Percentiles rank a stretch among this genome's conserved stretches.
These are phyloP conservation scores for Arthrobotrys sinensis DNA, from an alignment of 2,329 filamentous ascomycete species.

Conservation along the genomic window DNA sequence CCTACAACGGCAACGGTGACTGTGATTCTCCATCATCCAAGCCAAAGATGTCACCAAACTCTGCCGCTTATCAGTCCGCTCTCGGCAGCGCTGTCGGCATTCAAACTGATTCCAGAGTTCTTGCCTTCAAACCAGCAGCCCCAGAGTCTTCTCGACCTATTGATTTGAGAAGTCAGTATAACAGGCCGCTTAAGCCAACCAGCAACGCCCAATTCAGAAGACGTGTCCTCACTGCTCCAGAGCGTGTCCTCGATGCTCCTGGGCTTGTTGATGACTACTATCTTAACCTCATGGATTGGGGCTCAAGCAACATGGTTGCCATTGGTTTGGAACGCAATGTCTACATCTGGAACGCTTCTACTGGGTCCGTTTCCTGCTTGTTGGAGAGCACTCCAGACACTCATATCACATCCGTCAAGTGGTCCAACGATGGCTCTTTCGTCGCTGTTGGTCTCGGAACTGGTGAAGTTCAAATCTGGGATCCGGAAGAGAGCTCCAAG, in stretches of 20 bases:
- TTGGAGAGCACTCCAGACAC: constrained; percentile 91
- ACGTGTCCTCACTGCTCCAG: constrained; percentile 92
- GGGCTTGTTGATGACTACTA: constrained; percentile 99
- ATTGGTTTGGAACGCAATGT: constrained; percentile 97
- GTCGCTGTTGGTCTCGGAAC: constrained; percentile 94
- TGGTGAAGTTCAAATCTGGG: constrained; percentile 99
- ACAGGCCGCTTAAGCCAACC: constrained; percentile 88
- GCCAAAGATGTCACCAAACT: constrained; percentile 65
- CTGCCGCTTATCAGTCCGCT: constrained; percentile 91
- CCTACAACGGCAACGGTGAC: constrained; percentile 74
- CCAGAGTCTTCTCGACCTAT: constrained; percentile 98
- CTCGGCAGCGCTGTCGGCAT: constrained; percentile 93
- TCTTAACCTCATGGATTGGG: constrained; percentile 98
- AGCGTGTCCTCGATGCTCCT: constrained; percentile 95
- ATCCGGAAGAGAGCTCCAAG: constrained; percentile 93
- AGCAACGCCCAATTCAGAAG: constrained; percentile 85
- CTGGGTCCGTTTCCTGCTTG: constrained; percentile 88
- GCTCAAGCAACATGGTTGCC: constrained; percentile 95
- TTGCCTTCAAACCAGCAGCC: constrained; percentile 98
- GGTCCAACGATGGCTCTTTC: constrained; percentile 97
- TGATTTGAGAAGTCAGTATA: constrained; percentile 97
- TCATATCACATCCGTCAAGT: constrained; percentile 98
- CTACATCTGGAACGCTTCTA: constrained; percentile 98
- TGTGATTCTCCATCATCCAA: constrained; percentile 73
- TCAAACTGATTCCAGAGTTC: constrained; percentile 91